Percentiles rank a stretch among this genome's conserved stretches.
Evolutionary conservation across 306 rosid genomes (phyloP).

Genomic region (Castanea sativa): DNA sequence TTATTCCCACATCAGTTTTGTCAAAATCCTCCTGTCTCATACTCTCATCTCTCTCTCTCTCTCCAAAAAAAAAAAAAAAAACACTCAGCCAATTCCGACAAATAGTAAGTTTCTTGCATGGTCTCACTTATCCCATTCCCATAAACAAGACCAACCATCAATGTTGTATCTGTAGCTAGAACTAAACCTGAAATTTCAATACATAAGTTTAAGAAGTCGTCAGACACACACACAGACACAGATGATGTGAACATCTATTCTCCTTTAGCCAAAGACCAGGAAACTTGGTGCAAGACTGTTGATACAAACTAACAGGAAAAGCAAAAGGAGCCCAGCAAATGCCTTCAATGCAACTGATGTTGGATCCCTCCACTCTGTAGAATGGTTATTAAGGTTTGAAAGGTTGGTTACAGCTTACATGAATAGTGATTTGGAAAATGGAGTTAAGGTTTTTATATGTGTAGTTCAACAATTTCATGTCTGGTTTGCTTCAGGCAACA

Average conservation of each 20-base stretch:
- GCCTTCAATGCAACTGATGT: not conserved
- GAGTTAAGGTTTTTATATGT: not conserved
- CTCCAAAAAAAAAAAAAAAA: not conserved
- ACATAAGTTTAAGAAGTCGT: too few relatives aligned
- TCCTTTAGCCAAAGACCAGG: not conserved
- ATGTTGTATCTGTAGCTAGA: not conserved
- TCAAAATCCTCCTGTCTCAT: not conserved
- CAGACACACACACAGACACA: not conserved
- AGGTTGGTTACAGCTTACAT: not conserved
- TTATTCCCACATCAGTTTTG: not conserved
- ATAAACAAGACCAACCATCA: not conserved
- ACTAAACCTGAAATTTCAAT: not conserved
- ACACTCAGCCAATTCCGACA: not conserved
- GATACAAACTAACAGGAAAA: not conserved
- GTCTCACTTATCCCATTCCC: not conserved
- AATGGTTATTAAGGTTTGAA: too few relatives aligned
- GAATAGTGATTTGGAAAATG: too few relatives aligned
- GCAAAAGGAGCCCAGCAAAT: not conserved
- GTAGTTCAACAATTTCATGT: not conserved
- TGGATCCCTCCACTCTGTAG: not conserved
- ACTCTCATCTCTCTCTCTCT: not conserved
- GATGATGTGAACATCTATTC: not conserved
- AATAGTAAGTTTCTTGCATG: not conserved
- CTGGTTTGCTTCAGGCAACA: not conserved
- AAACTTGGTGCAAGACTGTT: not conserved